These are phyloP conservation scores for Saccharomyces mikatae DNA, from an alignment of 805 yeast species.

Conservation along the genomic window DNA sequence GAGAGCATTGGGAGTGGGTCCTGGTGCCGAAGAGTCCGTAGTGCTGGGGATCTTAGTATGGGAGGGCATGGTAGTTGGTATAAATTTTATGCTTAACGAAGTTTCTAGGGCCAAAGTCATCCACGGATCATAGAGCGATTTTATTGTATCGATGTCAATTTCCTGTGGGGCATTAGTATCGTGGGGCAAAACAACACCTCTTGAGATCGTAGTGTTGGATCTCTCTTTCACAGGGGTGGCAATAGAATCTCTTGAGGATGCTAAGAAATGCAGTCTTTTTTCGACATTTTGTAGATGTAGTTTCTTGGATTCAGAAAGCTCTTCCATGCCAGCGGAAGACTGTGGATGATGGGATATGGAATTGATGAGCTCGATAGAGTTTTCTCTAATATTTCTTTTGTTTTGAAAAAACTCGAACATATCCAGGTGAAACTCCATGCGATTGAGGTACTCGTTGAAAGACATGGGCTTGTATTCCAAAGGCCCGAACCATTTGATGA, in stretches of 20 bases:
- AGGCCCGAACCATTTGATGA: slow-evolving; percentile 64
- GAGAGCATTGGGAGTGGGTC: neutral
- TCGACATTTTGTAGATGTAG: neutral
- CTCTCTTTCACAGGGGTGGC: slow-evolving; percentile 5
- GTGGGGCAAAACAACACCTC: slow-evolving; percentile 18
- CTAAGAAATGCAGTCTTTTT: neutral
- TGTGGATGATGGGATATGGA: neutral
- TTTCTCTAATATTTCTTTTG: slow-evolving; percentile 14
- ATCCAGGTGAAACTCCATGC: slow-evolving; percentile 26
- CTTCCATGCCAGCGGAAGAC: neutral
- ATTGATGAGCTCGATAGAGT: slow-evolving; percentile 9
- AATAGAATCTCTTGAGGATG: slow-evolving; percentile 3
- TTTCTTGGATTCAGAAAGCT: neutral
- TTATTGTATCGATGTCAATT: slow-evolving; percentile 23
- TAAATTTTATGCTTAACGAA: slow-evolving; percentile 29
- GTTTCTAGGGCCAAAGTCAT: slow-evolving; percentile 29
- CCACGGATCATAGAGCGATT: slow-evolving; percentile 32
- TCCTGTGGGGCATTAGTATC: slow-evolving; percentile 14
- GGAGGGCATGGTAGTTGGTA: slow-evolving; percentile 23
- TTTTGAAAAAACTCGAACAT: slow-evolving; percentile 23
- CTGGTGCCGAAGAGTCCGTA: neutral
- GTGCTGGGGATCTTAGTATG: slow-evolving; percentile 2
- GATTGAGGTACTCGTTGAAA: slow-evolving; percentile 32
- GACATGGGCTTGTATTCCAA: slow-evolving; percentile 45
- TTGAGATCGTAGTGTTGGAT: slow-evolving; percentile 4